Base-by-base conservation (phyloP, 164 flowering plant genomes). In the Buxus sempervirens region DNA sequence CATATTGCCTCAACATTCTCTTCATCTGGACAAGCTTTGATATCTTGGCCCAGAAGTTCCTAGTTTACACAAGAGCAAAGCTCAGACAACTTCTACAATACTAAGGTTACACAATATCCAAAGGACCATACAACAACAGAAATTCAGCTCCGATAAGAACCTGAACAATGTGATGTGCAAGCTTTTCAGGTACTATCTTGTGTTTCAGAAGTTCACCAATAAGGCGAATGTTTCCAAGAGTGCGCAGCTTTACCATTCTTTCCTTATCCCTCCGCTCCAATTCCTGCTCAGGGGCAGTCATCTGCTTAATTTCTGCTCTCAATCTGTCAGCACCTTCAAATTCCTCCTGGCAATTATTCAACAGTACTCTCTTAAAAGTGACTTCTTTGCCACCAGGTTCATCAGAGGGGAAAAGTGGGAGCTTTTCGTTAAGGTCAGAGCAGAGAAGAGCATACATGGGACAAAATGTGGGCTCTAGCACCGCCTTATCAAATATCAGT, bases 1-100 rank as follows among this genome's bases (percentile, higher is more conserved):
- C 98, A 93, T 55, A 91, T 91, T 53, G 99, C 99, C 82, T 96
- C 99, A 56, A 96, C 98, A 78, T 88, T 96, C 72, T 93, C 99
- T 75, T 96, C 99, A 62, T 79, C 97, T 13, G 98, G 99, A 71
- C 93, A 88, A 32, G 65, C 64, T 66, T 79, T 90, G 48, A 58
- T 72, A 79, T 91, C 99, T 41, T 78, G 78, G 54, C 96, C 95
- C 70, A 96, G 63, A 57, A 96, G 95, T 73, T 87, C 93, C 99
- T 95, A 84, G 63, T 70, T n/a, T 48, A 60, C 57, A 67, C 0
- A 60, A 75, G 1, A 54, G 48, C 53, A 15, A 15, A 59, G 41
- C 38, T 66, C 64, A 48, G 60, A 41, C 55, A 63, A 5, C 19
- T 67, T 20, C 14, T 32, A 54, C 1, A 63, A 15, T 16, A 38